A percentile compares a stretch with the other conserved stretches of the same genome.
Conservation (phyloP, 805 yeast species). For the Metschnikowia hibisci region DNA sequence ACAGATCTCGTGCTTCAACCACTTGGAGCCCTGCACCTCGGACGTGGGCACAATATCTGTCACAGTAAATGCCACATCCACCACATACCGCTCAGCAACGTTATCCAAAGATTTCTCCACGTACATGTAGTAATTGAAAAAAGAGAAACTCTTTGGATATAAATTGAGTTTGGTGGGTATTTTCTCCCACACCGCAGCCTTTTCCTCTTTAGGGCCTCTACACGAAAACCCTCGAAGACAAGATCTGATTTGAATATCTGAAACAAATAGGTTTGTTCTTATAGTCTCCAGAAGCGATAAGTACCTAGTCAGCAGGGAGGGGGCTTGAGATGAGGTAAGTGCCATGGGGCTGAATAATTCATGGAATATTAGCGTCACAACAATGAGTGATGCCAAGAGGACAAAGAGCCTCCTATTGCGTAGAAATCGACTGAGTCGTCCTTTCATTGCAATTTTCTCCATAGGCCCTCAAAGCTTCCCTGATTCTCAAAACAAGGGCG, state of each 20-base stretch:
- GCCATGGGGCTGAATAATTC: conserved; percentile 3
- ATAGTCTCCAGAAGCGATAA: conserved; percentile 13
- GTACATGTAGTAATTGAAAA: conserved; percentile 17
- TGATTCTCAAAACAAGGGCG: not conserved
- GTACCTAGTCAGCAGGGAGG: conserved; percentile 1
- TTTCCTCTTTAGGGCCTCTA: conserved; percentile 1
- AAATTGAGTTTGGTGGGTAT: conserved; percentile 15
- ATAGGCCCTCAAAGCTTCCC: not conserved
- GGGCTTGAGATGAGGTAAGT: conserved; percentile 2
- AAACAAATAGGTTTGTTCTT: conserved; percentile 9
- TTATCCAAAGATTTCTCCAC: conserved; percentile 10
- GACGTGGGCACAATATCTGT: conserved; percentile 8
- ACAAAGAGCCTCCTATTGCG: conserved; percentile 14
- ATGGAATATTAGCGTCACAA: conserved; percentile 9
- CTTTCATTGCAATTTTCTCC: conserved; percentile 1
- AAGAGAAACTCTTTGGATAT: conserved; percentile 8
- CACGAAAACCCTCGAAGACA: conserved; percentile 18
- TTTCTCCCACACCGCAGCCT: conserved; percentile 10
- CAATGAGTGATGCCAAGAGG: conserved; percentile 7
- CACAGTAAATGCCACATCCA: conserved; percentile 12
- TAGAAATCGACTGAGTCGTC: conserved; percentile 4
- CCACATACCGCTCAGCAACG: conserved; percentile 10
- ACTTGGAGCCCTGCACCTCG: conserved; percentile 5
- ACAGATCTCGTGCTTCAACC: conserved; percentile 7
- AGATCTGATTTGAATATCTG: conserved; percentile 13